Evolutionary conservation across 164 flowering plant genomes (phyloP), one percentile per base, ranked within the genome.

Genomic region (Magnolia changhungtana): DNA sequence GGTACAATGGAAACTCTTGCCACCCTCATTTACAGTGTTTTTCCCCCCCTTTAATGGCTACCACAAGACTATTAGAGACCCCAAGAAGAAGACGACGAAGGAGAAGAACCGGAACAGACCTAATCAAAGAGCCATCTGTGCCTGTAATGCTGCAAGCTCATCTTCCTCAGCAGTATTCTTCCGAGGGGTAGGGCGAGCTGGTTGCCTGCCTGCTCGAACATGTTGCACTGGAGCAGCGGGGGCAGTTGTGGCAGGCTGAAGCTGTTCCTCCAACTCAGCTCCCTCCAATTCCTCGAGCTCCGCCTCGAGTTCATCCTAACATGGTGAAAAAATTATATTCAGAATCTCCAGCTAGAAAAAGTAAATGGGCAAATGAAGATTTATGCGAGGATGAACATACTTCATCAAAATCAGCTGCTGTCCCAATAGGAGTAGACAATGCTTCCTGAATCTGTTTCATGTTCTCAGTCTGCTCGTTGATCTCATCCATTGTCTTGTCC

Each of bases 401-500:
- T 63, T 85, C 88, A 69, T 84, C 88, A 84, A 85, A 84, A 71
- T 87, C 89, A 63, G 86, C 84, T 20, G 86, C 86, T 45, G 88
- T 69, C 52, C 89, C 89, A 49, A 84, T 83, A 2, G 89, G 88
- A 61, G 86, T 29, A 61, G 89, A 76, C 50, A 87, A 51, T 63
- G 88, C 88, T 23, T 85, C 87, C 76, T 87, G 88, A 67, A 87
- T 87, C 79, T 85, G 86, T 76, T 83, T 87, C 86, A 85, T 85
- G 73, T 84, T 87, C 80, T 84, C 87, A n/a, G 88, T 87, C 77
- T 87, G 89, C 76, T 87, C 88, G 76, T 87, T 85, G 63, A 87
- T 87, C 72, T 87, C 89, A 64, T 87, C 89, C 89, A 87, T 85
- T 63, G 88, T 87, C 80, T 87, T 87, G 80, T 87, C 89, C 59